phyloP scores from a whole-genome alignment of 176 grass and related monocot species.

The bread wheat (Triticum aestivum) region DNA sequence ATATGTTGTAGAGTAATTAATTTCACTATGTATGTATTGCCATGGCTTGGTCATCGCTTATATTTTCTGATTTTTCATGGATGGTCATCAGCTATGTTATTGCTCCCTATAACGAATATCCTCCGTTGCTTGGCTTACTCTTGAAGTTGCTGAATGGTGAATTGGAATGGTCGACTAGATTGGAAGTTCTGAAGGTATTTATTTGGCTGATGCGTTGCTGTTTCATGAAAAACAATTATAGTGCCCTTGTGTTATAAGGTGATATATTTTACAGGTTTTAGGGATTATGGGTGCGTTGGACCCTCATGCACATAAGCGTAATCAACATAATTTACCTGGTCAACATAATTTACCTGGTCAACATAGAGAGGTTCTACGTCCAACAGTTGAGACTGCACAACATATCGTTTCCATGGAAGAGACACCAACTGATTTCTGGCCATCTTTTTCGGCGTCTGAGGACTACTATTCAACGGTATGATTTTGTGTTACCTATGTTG shows the following conservation, averaged over 20 bases:
- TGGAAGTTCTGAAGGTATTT: constrained; percentile 93
- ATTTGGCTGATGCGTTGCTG: constrained; percentile 24
- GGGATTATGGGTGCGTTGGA: constrained; percentile 99
- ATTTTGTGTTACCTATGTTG: constrained; percentile 35
- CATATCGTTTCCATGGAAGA: constrained; percentile 99
- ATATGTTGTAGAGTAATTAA: background rate
- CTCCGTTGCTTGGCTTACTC: constrained; percentile 88
- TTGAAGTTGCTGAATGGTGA: constrained; percentile 97
- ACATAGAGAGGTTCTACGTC: constrained; percentile 63
- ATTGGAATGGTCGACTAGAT: constrained; percentile 95
- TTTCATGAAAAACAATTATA: background rate
- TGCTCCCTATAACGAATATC: constrained; percentile 94
- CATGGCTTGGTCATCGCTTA: constrained; percentile 12
- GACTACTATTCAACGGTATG: constrained; percentile 97
- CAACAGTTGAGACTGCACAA: constrained; percentile 74
- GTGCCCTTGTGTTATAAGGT: background rate
- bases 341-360: constrained; percentile 79
- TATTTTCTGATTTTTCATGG: constrained; percentile 36
- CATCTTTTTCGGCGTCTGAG: constrained; percentile 91
- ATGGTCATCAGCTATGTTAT: constrained; percentile 76
- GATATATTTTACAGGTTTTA: constrained; percentile 65
- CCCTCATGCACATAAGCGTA: constrained; percentile 90
- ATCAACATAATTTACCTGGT: constrained; percentile 84
- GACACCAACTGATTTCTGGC: constrained; percentile 86
- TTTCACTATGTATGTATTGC: constrained; percentile 14